Evolutionary conservation across 306 rosid genomes (phyloP), one percentile per base, ranked within the genome.

Genomic region (Casuarina glauca): DNA sequence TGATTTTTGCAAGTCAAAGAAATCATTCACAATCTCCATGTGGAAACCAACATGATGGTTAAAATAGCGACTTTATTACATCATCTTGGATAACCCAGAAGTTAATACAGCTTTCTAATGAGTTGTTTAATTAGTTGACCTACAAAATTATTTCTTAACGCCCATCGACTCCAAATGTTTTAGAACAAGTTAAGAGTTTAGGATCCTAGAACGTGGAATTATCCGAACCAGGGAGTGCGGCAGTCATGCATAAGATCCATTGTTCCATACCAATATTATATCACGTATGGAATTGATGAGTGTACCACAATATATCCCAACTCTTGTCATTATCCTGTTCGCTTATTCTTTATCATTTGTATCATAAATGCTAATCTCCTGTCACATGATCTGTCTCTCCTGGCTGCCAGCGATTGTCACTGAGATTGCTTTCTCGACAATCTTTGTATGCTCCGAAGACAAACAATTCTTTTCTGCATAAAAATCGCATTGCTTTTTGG

Each of bases 121-220:
- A 63, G 51, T n/a, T 67, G 32, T 67, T 67, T 63, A 35, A 67
- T 67, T 67, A 42, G 71, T 67, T 67, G 50, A 67, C 71, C 71
- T 42, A 67, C 49, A 16, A 2, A 42, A 4, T 19, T 41, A 17
- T 5, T 58, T 32, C 20, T 32, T 10, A 32, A 9, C 32, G 1
- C 32, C 32, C 32, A 26, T 26, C 1, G 32, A 26, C 32, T 26
- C 32, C 32, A 26, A 26, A 0, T 26, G 32, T 26, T 26, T 26
- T 26, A 26, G 32, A 26, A 26, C 32, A 26, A 26, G 32, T 26
- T 26, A 26, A 26, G 32, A 26, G 32, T 26, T 26, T 26, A 26
- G n/a, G 32, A 26, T 26, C 32, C 32, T 26, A 26, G 32, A 26
- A 26, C 32, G 32, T 26, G 32, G 32, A 26, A 26, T 26, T 26